Conservation (phyloP, 1,284 basidiomycete genomes). For the Boletus semigastroideus region DNA sequence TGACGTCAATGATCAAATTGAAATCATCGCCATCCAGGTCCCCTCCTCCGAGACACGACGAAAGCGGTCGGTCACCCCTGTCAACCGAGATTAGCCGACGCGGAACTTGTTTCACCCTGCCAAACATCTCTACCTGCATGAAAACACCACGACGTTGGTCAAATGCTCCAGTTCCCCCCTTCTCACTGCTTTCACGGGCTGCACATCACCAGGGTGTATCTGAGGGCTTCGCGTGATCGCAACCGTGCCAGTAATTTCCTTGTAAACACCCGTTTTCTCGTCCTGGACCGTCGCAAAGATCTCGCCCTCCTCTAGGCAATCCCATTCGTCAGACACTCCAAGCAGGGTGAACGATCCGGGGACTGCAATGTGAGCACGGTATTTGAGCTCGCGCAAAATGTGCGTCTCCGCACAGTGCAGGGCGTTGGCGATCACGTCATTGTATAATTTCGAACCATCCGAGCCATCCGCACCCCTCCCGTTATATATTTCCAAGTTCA, state of each 20-base stretch:
- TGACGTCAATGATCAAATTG: conserved; percentile 40
- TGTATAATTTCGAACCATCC: conserved; percentile 23
- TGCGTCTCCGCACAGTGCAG: conserved; percentile 38
- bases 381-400: conserved; percentile 51
- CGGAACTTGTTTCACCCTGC: background rate
- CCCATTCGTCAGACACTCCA: conserved; percentile 49
- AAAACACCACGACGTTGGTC: conserved; percentile 41
- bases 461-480: background rate
- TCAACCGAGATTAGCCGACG: conserved; percentile 8
- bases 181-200: conserved; percentile 44
- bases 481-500: conserved; percentile 28
- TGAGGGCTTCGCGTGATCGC: conserved; percentile 52
- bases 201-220: conserved; percentile 51
- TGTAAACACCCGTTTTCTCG: conserved; percentile 24
- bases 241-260: conserved; percentile 39
- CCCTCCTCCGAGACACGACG: conserved; percentile 47
- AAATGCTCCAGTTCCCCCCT: conserved; percentile 36
- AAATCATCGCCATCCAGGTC: conserved; percentile 49
- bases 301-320: conserved; percentile 41
- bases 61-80: conserved; percentile 42
- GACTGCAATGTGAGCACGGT: conserved; percentile 46
- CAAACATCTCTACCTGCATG: conserved; percentile 30
- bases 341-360: conserved; percentile 47
- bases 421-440: conserved; percentile 33
- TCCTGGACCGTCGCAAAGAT: conserved; percentile 43